Base-by-base conservation (phyloP, 768 basidiomycete genomes). In the Trametopsis cervina region DNA sequence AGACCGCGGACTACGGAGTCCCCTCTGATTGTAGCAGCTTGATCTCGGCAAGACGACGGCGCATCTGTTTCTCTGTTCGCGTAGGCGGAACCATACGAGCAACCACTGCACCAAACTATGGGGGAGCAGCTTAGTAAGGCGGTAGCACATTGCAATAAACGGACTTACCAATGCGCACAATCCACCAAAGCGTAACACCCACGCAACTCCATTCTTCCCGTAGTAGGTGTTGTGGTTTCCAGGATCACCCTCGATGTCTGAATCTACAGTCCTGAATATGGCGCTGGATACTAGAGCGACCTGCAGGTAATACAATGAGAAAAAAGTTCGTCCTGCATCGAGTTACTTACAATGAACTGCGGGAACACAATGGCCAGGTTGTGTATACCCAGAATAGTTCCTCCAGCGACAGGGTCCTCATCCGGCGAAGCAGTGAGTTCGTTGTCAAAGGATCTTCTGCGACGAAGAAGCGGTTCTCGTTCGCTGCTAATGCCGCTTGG, bases 301-400 rank as follows among this genome's bases (percentile, higher is more conserved):
- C 92, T 90, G 56, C 48, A 42, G n/a, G 4, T 49, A 3, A 51
- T 42, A 53, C 22, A 57, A 55, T 24, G 54, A 17, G 40, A 33
- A 21, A 18, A 36, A 9, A 9, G 17, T 9, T 23, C 20, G 21
- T 18, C 11, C 21, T 20, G 15, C n/a, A 33, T 33, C 15, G 29
- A 33, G 29, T 43, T 2, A 75, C 90, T 56, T 61, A 94, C 93
- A 45, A 94, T 75, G 61, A 97, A 88, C 57, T 97, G 94, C 18
- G 94, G 94, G 68, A 91, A 81, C 22, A 97, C 94, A 51, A 97
- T 92, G 4, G 94, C 89, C 15, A 97, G 72, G 61, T 97, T 97
- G 60, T 97, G 94, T 35, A 97, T 92, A 2, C 94, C 94, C 36
- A 96, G 76, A 33, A 95, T 82, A 1, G 94, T 96, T 7, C 93